Conservation (phyloP, 768 basidiomycete genomes). For the Xanthoconium purpureum region DNA sequence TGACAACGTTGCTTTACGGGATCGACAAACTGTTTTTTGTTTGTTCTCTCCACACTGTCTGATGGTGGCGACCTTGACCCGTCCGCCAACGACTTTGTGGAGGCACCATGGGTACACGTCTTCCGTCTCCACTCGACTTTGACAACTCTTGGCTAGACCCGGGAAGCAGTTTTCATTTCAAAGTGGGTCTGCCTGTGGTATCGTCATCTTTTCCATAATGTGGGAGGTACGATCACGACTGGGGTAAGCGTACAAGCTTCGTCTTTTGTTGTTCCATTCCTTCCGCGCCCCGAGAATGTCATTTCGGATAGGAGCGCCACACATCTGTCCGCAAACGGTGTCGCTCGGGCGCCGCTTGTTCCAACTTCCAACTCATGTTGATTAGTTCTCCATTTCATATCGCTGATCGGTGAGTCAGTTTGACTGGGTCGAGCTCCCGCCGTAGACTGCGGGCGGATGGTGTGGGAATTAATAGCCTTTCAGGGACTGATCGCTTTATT, state of each 20-base stretch:
- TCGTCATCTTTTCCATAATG: slow-evolving; percentile 20
- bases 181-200: background rate
- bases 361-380: too few relatives aligned
- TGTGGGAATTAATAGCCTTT: slow-evolving; percentile 9
- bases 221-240: background rate
- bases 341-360: background rate
- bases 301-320: slow-evolving; percentile 18
- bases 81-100: background rate
- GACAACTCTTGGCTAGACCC: background rate
- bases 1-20: slow-evolving; percentile 6
- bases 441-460: background rate
- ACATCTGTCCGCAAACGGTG: background rate
- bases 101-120: background rate
- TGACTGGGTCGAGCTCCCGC: background rate
- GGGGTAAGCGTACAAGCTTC: slow-evolving; percentile 3
- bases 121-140: slow-evolving; percentile 11
- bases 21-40: background rate
- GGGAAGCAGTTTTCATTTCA: slow-evolving; percentile 6
- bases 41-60: background rate
- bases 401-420: slow-evolving; percentile 4
- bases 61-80: background rate
- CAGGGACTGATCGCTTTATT: slow-evolving; percentile 5
- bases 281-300: background rate
- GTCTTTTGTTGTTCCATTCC: slow-evolving; percentile 11
- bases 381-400: slow-evolving; percentile 9